Conservation (phyloP, 306 rosid species). For the Quercus bicolor region DNA sequence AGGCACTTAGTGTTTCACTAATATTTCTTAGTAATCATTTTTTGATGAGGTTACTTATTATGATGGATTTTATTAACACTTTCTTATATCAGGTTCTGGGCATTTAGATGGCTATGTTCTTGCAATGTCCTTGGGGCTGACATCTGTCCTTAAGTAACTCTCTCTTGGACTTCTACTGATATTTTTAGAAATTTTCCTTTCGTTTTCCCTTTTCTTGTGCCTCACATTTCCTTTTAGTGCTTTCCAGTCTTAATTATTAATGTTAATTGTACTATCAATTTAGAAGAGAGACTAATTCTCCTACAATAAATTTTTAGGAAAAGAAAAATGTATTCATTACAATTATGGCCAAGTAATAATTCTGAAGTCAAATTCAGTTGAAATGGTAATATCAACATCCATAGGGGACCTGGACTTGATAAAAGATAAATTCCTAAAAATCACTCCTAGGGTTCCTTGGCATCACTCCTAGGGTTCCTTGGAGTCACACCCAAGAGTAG, state of each 20-base stretch:
- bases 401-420: not conserved
- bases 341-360: not conserved
- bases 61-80: not conserved
- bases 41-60: not conserved
- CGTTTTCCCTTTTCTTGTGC: conserved; percentile 1
- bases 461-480: too few relatives aligned
- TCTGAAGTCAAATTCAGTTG: not conserved
- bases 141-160: conserved; percentile 77
- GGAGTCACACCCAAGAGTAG: too few relatives aligned
- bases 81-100: conserved; percentile 52
- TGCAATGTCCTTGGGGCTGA: conserved; percentile 81
- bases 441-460: too few relatives aligned
- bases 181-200: not conserved
- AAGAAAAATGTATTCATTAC: not conserved
- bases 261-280: not conserved
- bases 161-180: conserved; percentile 13
- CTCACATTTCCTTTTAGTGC: conserved; percentile 7
- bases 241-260: conserved; percentile 12
- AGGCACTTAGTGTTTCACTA: not conserved
- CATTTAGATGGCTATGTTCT: conserved; percentile 70
- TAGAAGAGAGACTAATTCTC: not conserved
- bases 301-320: not conserved
- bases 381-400: not conserved
- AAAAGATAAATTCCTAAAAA: too few relatives aligned
- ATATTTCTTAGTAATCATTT: conserved; percentile 5